phyloP scores from a whole-genome alignment of 2,329 filamentous ascomycete genomes.

The Phialophora expanda region DNA sequence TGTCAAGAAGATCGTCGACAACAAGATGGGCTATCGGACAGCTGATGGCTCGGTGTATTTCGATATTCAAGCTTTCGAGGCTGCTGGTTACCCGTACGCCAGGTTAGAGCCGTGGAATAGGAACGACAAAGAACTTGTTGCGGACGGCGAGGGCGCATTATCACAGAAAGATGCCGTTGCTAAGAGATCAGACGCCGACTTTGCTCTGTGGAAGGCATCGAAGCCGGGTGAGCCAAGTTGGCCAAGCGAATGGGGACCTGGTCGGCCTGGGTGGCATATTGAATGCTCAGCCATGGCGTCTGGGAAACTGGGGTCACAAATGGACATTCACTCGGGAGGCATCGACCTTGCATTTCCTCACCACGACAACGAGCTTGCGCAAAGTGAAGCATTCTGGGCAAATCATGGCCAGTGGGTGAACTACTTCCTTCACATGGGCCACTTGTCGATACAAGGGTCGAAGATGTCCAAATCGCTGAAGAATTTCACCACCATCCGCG shows the following conservation, averaged over 20 bases:
- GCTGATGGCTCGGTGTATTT: conserved; percentile 90
- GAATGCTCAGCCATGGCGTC: conserved; percentile 97
- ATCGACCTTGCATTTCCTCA: conserved; percentile 91
- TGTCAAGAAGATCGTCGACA: conserved; percentile 79
- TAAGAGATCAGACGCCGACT: conserved; percentile 81
- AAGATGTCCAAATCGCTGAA: conserved; percentile 98
- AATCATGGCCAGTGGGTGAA: conserved; percentile 78
- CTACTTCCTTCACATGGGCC: conserved; percentile 95
- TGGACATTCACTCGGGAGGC: conserved; percentile 93
- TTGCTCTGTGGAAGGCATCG: conserved; percentile 91
- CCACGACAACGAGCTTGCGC: conserved; percentile 89
- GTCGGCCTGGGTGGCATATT: conserved; percentile 94
- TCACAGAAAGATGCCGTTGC: conserved; percentile 59
- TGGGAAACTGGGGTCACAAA: conserved; percentile 78
- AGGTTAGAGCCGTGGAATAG: conserved; percentile 82
- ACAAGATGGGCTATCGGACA: conserved; percentile 80
- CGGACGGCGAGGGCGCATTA: conserved; percentile 87
- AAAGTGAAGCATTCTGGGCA: conserved; percentile 83
- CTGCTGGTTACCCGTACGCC: conserved; percentile 82
- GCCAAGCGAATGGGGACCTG: conserved; percentile 84
- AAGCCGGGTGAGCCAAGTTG: conserved; percentile 92
- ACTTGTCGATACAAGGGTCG: conserved; percentile 82
- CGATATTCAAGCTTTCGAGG: conserved; percentile 85
- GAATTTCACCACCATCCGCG: conserved; percentile 92
- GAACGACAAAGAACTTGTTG: conserved; percentile 79